Evolutionary conservation across 2,329 filamentous ascomycete species (phyloP), one percentile per base, ranked within the genome.

Genomic region (Cladorrhinum sp.): DNA sequence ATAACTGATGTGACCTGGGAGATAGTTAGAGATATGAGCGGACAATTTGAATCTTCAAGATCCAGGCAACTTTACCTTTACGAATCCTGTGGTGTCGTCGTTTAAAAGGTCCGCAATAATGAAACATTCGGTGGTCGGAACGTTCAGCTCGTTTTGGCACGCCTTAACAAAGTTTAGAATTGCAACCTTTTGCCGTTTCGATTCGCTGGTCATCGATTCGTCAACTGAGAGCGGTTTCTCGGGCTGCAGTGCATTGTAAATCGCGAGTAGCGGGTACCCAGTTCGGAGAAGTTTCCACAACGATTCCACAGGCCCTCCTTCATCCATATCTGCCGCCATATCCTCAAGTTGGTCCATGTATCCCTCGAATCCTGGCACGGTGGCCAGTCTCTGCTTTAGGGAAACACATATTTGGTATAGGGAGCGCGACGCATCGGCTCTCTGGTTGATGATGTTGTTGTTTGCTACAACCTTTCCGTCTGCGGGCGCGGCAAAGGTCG

Each of bases 381-480:
- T 88, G 59, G 87, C 83, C 63, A 99, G 80, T 65, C 95, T 87
- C 76, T 89, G 87, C 73, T 91, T 91, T 63, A 98, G 81, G 58
- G 88, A 87, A 67, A 96, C 84, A 74, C 95, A 98, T 74, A 96
- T 96, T 76, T 98, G 94, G 76, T 96, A 99, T 23, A 99, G 85
- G 10, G 93, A 97, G 62, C 89, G 85, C 59, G 91, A 91, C 66
- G 95, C 93, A 74, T 96, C 93, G 73, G 93, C 95, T 73, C 91
- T 90, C 76, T 94, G 91, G 77, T 99, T 99, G 81, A 99, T 96
- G 74, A 99, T 96, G 75, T 96, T 97, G 74, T 90, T 85, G 62
- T 90, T 92, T 63, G 92, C 90, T 70, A 91, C 79, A 64, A 93
- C 84, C 62, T 85, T 85, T 51, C 86, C 86, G 23, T 62, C 62